Conservation (phyloP, 75 land plant species). For the Cupressus sempervirens region DNA sequence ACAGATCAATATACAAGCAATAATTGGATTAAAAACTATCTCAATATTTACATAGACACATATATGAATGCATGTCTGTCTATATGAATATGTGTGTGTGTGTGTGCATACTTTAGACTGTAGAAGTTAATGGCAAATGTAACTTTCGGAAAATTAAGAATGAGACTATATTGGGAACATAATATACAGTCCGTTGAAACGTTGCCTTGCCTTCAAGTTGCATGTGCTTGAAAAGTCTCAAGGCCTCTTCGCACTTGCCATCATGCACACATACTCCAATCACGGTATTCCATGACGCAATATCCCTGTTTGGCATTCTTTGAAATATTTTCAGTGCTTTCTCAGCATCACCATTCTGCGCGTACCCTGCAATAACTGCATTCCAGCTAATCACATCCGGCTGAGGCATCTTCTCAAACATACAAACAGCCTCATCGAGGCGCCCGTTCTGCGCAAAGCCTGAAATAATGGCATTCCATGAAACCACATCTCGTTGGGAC, state of each 20-base stretch:
- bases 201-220: neutral
- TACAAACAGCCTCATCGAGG: neutral
- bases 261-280: neutral
- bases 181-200: neutral
- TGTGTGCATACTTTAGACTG: too few relatives aligned
- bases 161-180: neutral
- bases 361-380: neutral
- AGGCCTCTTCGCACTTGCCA: neutral
- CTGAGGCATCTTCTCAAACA: slow-evolving; percentile 8
- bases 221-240: slow-evolving; percentile 5
- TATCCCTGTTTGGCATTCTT: neutral
- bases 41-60: too few relatives aligned
- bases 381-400: slow-evolving; percentile 6
- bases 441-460: slow-evolving; percentile 5
- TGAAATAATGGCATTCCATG: slow-evolving; percentile 17
- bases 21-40: too few relatives aligned
- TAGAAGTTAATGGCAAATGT: neutral
- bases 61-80: too few relatives aligned
- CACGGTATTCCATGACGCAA: slow-evolving; percentile 4
- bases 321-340: neutral
- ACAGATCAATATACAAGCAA: neutral
- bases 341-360: neutral
- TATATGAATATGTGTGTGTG: too few relatives aligned
- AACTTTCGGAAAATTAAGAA: neutral
- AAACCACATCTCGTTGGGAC: slow-evolving; percentile 11